phyloP scores from a whole-genome alignment of 805 yeast genomes.

The Candida takata region DNA sequence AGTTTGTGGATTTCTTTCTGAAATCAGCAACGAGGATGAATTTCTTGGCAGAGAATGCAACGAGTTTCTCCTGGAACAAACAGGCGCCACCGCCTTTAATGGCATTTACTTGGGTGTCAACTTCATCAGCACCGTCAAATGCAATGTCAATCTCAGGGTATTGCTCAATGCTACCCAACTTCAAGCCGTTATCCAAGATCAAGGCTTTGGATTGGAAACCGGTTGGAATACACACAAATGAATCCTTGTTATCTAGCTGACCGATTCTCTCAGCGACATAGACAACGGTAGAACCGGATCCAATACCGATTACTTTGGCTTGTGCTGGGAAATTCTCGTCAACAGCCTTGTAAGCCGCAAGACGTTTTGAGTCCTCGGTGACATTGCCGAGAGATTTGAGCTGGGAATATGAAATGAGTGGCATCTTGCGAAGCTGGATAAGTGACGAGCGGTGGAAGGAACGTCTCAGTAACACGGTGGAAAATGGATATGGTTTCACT shows the following conservation, averaged over 20 bases:
- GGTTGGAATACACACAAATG: conserved; percentile 83
- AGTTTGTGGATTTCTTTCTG: conserved; percentile 65
- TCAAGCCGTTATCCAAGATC: conserved; percentile 74
- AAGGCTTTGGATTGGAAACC: conserved; percentile 92
- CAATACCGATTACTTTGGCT: conserved; percentile 82
- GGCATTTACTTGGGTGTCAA: conserved; percentile 70
- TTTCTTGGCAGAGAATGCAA: conserved; percentile 69
- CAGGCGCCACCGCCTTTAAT: conserved; percentile 99
- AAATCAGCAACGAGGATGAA: conserved; percentile 90
- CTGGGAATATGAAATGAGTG: conserved; percentile 19
- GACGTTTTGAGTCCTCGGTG: conserved; percentile 78
- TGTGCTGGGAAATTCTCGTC: conserved; percentile 70
- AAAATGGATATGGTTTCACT: not conserved
- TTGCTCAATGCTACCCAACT: conserved; percentile 77
- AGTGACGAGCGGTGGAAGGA: not conserved
- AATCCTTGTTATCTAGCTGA: conserved; percentile 43
- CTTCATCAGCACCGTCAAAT: conserved; percentile 98
- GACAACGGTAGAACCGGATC: conserved; percentile 97
- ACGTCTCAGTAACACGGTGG: too few relatives aligned
- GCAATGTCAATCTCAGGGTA: conserved; percentile 81
- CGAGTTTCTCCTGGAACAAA: conserved; percentile 90
- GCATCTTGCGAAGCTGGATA: conserved; percentile 11
- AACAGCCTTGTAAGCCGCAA: conserved; percentile 89
- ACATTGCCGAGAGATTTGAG: conserved; percentile 28
- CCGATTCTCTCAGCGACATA: conserved; percentile 94